Conservation (phyloP, 2,329 filamentous ascomycete genomes). For the Fusarium phyllophilum region DNA sequence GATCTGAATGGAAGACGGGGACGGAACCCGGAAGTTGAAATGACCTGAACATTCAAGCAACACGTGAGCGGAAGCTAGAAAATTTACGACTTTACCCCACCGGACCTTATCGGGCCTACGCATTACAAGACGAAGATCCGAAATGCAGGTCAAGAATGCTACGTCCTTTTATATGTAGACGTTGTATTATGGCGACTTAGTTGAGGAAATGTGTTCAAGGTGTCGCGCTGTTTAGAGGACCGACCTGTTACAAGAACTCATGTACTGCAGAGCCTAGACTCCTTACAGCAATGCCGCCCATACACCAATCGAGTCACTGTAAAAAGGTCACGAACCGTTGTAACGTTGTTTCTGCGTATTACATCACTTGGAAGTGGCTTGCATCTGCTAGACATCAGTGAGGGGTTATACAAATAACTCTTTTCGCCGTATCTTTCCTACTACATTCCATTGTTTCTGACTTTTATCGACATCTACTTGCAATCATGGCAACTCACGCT, state of each 20-base stretch:
- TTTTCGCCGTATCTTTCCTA: no score
- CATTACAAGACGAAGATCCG: no score
- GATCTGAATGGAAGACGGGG: no score
- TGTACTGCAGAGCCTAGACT: not conserved
- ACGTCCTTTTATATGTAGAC: no score
- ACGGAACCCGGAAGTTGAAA: not conserved
- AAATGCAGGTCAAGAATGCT: no score
- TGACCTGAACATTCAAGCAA: not conserved
- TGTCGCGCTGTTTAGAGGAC: no score
- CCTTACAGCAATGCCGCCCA: not conserved
- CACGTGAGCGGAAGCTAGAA: not conserved
- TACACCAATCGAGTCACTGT: not conserved
- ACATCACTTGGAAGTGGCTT: not conserved
- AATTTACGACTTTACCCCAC: not conserved
- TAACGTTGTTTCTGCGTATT: not conserved
- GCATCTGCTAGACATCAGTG: not conserved
- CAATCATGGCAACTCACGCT: conserved; percentile 41
- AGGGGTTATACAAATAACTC: not conserved
- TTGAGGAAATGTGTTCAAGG: no score
- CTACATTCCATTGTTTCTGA: no score
- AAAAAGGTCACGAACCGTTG: not conserved
- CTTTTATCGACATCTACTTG: not conserved
- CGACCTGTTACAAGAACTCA: no score
- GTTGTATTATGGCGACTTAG: no score
- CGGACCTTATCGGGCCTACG: not conserved